Percentiles rank a stretch among this genome's conserved stretches.
phyloP scores from a whole-genome alignment of 352 stramenopile genomes.

The Phytophthora boehmeriae region DNA sequence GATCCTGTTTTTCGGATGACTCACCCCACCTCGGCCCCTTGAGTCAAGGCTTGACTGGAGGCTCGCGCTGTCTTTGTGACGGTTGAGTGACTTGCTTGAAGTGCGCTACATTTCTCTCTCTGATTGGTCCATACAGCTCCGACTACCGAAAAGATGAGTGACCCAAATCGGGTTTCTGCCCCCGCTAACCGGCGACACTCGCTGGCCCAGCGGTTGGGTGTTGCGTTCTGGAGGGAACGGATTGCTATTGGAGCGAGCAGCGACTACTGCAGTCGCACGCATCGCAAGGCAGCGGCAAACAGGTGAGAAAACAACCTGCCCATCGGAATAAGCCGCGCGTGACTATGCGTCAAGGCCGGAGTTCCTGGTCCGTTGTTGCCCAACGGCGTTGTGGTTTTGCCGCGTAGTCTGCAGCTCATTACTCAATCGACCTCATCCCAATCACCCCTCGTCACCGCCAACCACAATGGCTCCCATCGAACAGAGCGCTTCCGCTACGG shows the following conservation, averaged over 20 bases:
- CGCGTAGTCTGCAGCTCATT: slow-evolving; percentile 7
- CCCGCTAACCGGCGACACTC: not conserved
- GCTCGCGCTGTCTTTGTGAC: not conserved
- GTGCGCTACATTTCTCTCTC: not conserved
- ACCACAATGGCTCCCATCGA: slow-evolving; percentile 23
- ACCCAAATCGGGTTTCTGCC: not conserved
- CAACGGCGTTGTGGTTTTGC: slow-evolving; percentile 1
- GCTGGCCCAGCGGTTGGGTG: not conserved
- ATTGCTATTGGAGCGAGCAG: slow-evolving; percentile 2
- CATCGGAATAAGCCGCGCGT: slow-evolving; percentile 17
- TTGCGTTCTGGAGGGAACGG: not conserved
- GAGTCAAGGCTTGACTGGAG: not conserved
- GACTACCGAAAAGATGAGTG: slow-evolving; percentile 1
- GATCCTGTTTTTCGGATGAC: not conserved
- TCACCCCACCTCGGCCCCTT: not conserved
- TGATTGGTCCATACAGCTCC: not conserved
- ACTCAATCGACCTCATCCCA: slow-evolving; percentile 16
- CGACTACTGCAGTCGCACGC: slow-evolving; percentile 10
- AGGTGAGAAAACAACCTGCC: slow-evolving; percentile 1
- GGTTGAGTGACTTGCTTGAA: slow-evolving; percentile 1
- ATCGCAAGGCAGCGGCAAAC: not conserved
- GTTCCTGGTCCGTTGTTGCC: not conserved
- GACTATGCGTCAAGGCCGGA: slow-evolving; percentile 9
- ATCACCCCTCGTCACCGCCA: slow-evolving; percentile 5
- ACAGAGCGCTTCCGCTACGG: slow-evolving; percentile 4